Base-by-base conservation (phyloP, 176 grass and related monocot species). In the Aegilops umbellulata region DNA sequence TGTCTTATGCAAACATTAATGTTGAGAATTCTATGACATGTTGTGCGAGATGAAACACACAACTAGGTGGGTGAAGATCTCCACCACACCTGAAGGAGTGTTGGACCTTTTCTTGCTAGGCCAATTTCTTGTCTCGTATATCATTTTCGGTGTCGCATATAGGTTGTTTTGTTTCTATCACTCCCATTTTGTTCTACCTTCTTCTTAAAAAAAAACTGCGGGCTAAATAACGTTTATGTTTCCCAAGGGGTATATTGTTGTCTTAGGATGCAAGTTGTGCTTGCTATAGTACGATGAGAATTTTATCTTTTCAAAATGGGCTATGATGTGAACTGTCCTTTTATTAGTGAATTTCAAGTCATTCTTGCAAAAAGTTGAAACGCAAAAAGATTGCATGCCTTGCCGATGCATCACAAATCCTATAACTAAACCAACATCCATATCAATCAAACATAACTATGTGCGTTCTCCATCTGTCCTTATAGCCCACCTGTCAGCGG, bases 41-140 rank as follows among this genome's bases (percentile, higher is more conserved):
- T 57, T 93, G 44, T 93, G 84, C 26, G 88, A 91, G 76, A 77
- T 95, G 60, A 88, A 95, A 72, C 84, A 91, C 82, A 93, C 88
- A 61, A 93, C 91, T 51, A 44, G 83, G 86, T 91, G 83, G 82
- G 86, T 95, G 65, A 92, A 95, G 63, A 90, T 95, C 31, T 95
- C 88, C 14, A 95, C 93, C 63, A 89, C 88, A 19, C 88, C 88
- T 64, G 93, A 95, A 90, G 88, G 80, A 69, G 90, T 91, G 58
- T 35, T 95, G 5, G 88, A 95, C 69, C 90, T 95, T 79, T 95
- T 95, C 80, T 95, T 95, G 66, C 83, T 26, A 95, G 69, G 93
- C 90, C 13, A 46, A 77, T 80, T 64, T 51, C 58, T 86, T 38
- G 80, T 78, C 60, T 75, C 36, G 63, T n/a, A 32, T 77, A 80